Base-by-base conservation (phyloP, 1,139 yeast species). In the Lodderomyces metapsilosis region DNA sequence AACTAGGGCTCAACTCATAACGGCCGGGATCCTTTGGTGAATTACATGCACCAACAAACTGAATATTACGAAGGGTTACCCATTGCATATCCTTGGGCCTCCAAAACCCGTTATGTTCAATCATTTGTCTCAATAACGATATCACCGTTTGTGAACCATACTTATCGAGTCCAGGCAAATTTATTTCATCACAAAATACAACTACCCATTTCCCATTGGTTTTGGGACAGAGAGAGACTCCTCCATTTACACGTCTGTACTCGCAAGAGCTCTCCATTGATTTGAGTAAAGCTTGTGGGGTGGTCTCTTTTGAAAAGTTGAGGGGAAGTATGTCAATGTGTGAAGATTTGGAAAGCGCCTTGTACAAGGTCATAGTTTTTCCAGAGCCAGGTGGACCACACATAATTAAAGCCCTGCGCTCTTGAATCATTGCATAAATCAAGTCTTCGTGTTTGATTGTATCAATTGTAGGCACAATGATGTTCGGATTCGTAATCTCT, bases 301-400 rank as follows among this genome's bases (percentile, higher is more conserved):
- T 68, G 0, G 96, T 84, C 23, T 87, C 92, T 48, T 87, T 88
- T 1, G 96, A 88, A 54, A 91, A 89, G 54, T 89, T 91, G 50
- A 92, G 62, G 1, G 88, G 78, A 2, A 83, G 71, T 5, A 88
- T 68, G 31, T 83, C 87, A 45, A 81, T 66, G 21, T 73, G 68
- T 0, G 82, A 75, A 0, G 84, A 71, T 42, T 71, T 73, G 38
- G 87, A 68, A 36, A 92, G 61, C 0, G 89, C 82, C 41, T 84
- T 81, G 50, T 87, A 74, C 22, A 92, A 63, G 0, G 92, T 82
- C 98, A 91, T 91, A 0, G 98, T 91, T 57, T 92, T 92, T 48
- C 98, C 98, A 0, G 96, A 85, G 3, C 98, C 98, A 0, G 98
- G 98, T 0, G 98, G 98, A 4, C 98, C 98, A 64, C 96, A 89